Base-by-base conservation (phyloP, 2,329 filamentous ascomycete genomes). In the Fusarium buxicola region DNA sequence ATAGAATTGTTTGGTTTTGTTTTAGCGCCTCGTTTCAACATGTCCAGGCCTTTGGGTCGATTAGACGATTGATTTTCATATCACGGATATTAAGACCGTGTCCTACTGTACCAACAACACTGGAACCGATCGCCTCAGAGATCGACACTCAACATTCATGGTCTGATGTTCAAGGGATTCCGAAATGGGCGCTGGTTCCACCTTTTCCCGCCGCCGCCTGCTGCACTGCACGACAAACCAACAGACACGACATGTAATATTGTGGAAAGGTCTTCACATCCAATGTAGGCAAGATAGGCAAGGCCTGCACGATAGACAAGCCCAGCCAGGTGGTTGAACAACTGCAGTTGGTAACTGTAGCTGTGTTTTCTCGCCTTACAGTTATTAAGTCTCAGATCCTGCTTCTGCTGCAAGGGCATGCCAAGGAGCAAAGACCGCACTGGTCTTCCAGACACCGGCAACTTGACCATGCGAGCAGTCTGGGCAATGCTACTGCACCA, bases 61-160 rank as follows among this genome's bases (percentile, higher is more conserved):
- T n/a, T n/a, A n/a, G 21, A 21, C 21, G 6, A 4, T 21, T 21
- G 21, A 21, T 21, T 6, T 21, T 6, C n/a, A n/a, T n/a, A n/a
- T n/a, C n/a, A n/a, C n/a, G n/a, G n/a, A 21, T 21, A 21, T 21
- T 21, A 21, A 21, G 21, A 21, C n/a, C n/a, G n/a, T n/a, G n/a
- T n/a, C n/a, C n/a, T n/a, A n/a, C n/a, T n/a, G n/a, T 36, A 31
- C 34, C 34, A 38, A 28, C 34, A 36, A n/a, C n/a, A n/a, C n/a
- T n/a, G n/a, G n/a, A n/a, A n/a, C n/a, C n/a, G n/a, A n/a, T n/a
- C n/a, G n/a, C n/a, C n/a, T n/a, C n/a, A n/a, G n/a, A n/a, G n/a
- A 51, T 51, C 48, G 30, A 51, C 48, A 34, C 45, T 41, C 47
- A 21, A n/a, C 36, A 25, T 16, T 21, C 48, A 51, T 44, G 48